phyloP scores from a whole-genome alignment of 305 asterid species.

The Petunia hybrid region DNA sequence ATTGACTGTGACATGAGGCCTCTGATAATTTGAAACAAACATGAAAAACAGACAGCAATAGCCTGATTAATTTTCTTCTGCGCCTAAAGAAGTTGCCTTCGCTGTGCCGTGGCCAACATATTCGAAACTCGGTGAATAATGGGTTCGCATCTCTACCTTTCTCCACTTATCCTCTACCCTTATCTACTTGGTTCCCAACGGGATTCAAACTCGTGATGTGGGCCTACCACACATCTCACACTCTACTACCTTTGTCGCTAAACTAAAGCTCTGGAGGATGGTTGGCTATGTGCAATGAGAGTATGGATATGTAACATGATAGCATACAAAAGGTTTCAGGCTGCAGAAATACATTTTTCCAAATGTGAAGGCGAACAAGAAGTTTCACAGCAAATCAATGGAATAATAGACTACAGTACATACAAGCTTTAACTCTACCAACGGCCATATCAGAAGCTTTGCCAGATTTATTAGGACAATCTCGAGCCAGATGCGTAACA shows the following conservation, averaged over 20 bases:
- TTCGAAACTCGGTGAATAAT: neutral
- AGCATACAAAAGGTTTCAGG: slow-evolving; percentile 17
- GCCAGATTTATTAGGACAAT: slow-evolving; percentile 73
- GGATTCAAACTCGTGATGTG: neutral
- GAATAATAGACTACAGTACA: slow-evolving; percentile 34
- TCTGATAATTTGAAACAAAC: neutral
- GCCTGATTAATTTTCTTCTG: neutral
- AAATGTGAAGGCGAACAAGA: neutral
- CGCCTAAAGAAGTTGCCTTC: neutral
- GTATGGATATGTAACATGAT: neutral
- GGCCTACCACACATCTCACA: neutral
- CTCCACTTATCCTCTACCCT: neutral
- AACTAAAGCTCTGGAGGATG: neutral
- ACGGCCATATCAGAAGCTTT: slow-evolving; percentile 39
- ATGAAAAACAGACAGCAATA: neutral
- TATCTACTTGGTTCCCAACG: neutral
- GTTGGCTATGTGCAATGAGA: neutral
- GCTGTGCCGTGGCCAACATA: neutral
- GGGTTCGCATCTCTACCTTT: neutral
- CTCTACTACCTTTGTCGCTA: neutral
- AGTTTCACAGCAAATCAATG: neutral
- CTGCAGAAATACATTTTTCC: neutral
- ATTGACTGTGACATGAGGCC: slow-evolving; percentile 5
- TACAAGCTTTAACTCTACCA: slow-evolving; percentile 56
- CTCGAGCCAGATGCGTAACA: slow-evolving; percentile 83